phyloP scores from a whole-genome alignment of 805 yeast species.

The Kuraishia floccosa region DNA sequence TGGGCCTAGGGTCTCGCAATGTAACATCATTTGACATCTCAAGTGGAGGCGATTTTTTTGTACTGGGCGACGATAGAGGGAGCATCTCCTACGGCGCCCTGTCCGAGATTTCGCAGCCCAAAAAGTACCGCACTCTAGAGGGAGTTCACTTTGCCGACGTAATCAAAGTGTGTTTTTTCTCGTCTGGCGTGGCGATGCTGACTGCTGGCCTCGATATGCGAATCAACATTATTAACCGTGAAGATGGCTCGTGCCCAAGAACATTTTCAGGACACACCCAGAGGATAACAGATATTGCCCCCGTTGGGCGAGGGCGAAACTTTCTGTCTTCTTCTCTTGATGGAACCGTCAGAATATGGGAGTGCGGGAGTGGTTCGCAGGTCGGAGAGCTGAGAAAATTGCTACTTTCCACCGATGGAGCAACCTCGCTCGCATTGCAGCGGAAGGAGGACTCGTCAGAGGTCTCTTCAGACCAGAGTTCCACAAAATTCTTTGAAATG shows the following conservation, averaged over 20 bases:
- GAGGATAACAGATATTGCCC: conserved; percentile 32
- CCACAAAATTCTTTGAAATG: conserved; percentile 37
- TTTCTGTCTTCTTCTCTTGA: conserved; percentile 43
- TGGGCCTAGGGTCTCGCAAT: no score
- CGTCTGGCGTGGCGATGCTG: conserved; percentile 51
- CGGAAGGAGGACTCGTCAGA: no score
- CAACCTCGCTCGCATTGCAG: no score
- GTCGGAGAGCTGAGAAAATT: conserved; percentile 32
- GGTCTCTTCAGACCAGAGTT: no score
- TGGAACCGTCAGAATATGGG: conserved; percentile 57
- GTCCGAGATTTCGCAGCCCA: no score
- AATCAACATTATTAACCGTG: conserved; percentile 50
- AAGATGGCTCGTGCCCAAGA: conserved; percentile 36
- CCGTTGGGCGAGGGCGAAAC: conserved; percentile 61
- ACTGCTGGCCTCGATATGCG: conserved; percentile 49
- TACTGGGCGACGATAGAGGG: no score
- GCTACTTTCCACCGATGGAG: no score
- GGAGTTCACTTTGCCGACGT: conserved; percentile 44
- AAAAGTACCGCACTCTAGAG: no score
- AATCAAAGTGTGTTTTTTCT: conserved; percentile 36
- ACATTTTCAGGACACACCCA: conserved; percentile 37
- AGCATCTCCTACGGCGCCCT: no score
- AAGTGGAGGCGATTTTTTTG: no score
- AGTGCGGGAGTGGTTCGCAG: conserved; percentile 43
- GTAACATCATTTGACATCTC: no score